Conservation (phyloP, 2,329 filamentous ascomycete species). For the Parastagonospora nodorum region DNA sequence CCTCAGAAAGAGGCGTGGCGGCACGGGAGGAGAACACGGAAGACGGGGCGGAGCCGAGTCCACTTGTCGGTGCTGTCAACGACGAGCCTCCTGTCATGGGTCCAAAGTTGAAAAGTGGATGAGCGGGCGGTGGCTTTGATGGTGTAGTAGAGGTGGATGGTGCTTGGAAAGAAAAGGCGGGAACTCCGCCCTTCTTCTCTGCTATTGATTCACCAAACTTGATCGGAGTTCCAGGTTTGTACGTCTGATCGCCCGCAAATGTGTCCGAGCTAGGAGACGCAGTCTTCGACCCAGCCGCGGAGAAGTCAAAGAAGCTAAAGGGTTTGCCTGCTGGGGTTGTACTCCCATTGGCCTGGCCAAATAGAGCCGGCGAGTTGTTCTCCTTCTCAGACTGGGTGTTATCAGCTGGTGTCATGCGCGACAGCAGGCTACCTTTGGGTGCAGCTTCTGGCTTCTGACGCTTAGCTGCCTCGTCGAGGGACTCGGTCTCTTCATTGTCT, state of each 20-base stretch:
- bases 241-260: slow-evolving; percentile 44
- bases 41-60: slow-evolving; percentile 26
- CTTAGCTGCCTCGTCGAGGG: slow-evolving; percentile 25
- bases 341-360: slow-evolving; percentile 30
- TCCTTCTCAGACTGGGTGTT: slow-evolving; percentile 32
- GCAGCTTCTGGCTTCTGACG: slow-evolving; percentile 22
- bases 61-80: slow-evolving; percentile 24
- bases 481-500: slow-evolving; percentile 32
- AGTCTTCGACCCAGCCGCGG: slow-evolving; percentile 30
- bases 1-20: slow-evolving; percentile 42
- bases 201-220: slow-evolving; percentile 37
- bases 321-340: slow-evolving; percentile 33
- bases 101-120: slow-evolving; percentile 30
- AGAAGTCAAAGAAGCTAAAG: slow-evolving; percentile 37
- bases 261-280: slow-evolving; percentile 33
- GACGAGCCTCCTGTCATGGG: slow-evolving; percentile 19
- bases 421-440: slow-evolving; percentile 27
- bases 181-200: slow-evolving; percentile 23
- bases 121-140: slow-evolving; percentile 27
- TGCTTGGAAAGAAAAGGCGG: slow-evolving; percentile 33
- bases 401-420: slow-evolving; percentile 33
- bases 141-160: slow-evolving; percentile 36
- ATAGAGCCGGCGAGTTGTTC: slow-evolving; percentile 15
- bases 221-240: slow-evolving; percentile 42
- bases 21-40: slow-evolving; percentile 45